Conservation (phyloP, 2,329 filamentous ascomycete genomes). For the Didymella arachidicola region DNA sequence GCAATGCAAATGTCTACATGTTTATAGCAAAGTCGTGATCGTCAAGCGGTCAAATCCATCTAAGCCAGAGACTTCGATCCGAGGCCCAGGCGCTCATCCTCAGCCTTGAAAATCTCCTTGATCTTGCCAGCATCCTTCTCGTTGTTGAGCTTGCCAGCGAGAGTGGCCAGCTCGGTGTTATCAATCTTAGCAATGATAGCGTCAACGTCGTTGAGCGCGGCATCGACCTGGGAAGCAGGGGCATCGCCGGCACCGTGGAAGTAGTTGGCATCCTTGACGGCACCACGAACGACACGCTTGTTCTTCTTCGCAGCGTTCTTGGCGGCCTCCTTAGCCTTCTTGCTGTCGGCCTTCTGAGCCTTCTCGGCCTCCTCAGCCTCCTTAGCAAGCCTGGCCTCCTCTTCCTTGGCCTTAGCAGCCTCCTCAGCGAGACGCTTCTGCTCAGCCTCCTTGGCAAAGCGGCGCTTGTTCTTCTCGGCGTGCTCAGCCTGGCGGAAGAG, state of each 20-base stretch:
- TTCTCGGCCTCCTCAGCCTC: slow-evolving; percentile 90
- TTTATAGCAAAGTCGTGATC: slow-evolving; percentile 26
- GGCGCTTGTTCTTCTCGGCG: slow-evolving; percentile 96
- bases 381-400: slow-evolving; percentile 78
- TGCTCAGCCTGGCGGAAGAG: slow-evolving; percentile 91
- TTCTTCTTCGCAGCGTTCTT: slow-evolving; percentile 99
- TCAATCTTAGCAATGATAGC: slow-evolving; percentile 87
- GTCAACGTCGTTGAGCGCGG: slow-evolving; percentile 85
- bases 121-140: slow-evolving; percentile 83
- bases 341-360: slow-evolving; percentile 78
- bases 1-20: slow-evolving; percentile 27
- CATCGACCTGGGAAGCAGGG: slow-evolving; percentile 79
- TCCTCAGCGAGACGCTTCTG: slow-evolving; percentile 88
- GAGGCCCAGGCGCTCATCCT: slow-evolving; percentile 77
- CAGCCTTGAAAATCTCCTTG: slow-evolving; percentile 80
- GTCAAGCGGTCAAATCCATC: slow-evolving; percentile 3
- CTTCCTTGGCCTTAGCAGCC: slow-evolving; percentile 80
- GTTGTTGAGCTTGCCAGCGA: slow-evolving; percentile 81
- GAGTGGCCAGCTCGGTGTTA: slow-evolving; percentile 83
- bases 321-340: slow-evolving; percentile 98
- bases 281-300: slow-evolving; percentile 93
- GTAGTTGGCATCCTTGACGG: slow-evolving; percentile 98
- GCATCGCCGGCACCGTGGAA: slow-evolving; percentile 74
- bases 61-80: slow-evolving; percentile 72
- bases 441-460: slow-evolving; percentile 86